A percentile compares a stretch with the other conserved stretches of the same genome.
These are phyloP conservation scores for Aspergillus texensis DNA, from an alignment of 2,329 filamentous ascomycete species.

Conservation along the genomic window DNA sequence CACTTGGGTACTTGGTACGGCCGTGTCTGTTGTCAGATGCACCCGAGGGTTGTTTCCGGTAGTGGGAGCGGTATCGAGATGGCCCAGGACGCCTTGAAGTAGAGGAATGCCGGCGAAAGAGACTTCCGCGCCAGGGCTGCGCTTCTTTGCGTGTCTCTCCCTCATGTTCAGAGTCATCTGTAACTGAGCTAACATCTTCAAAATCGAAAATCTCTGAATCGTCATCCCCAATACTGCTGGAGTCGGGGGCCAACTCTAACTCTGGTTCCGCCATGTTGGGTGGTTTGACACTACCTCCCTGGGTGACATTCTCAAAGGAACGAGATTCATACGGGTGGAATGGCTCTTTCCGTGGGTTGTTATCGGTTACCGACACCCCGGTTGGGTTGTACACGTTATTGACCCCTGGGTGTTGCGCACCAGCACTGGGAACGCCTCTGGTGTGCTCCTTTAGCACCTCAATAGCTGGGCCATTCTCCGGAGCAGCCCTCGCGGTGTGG, in stretches of 20 bases:
- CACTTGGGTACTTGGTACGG: slow-evolving; percentile 19
- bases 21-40: slow-evolving; percentile 6
- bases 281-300: slow-evolving; percentile 8
- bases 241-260: slow-evolving; percentile 18
- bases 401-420: slow-evolving; percentile 1
- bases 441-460: slow-evolving; percentile 6
- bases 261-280: slow-evolving; percentile 14
- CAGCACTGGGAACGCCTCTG: slow-evolving; percentile 1
- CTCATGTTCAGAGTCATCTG: slow-evolving; percentile 30
- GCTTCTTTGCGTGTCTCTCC: slow-evolving; percentile 19
- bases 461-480: slow-evolving; percentile 2
- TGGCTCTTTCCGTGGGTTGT: not conserved
- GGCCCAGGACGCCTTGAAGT: slow-evolving; percentile 20
- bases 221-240: slow-evolving; percentile 32
- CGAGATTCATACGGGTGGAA: not conserved
- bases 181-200: slow-evolving; percentile 30
- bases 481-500: not conserved
- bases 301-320: not conserved
- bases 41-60: slow-evolving; percentile 25
- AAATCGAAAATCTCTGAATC: slow-evolving; percentile 31
- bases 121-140: slow-evolving; percentile 20
- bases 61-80: slow-evolving; percentile 29
- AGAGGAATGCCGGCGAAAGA: slow-evolving; percentile 23
- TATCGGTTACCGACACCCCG: not conserved
- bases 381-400: not conserved